Conservation (phyloP, 805 yeast species). For the Hagleromyces aurorensis region DNA sequence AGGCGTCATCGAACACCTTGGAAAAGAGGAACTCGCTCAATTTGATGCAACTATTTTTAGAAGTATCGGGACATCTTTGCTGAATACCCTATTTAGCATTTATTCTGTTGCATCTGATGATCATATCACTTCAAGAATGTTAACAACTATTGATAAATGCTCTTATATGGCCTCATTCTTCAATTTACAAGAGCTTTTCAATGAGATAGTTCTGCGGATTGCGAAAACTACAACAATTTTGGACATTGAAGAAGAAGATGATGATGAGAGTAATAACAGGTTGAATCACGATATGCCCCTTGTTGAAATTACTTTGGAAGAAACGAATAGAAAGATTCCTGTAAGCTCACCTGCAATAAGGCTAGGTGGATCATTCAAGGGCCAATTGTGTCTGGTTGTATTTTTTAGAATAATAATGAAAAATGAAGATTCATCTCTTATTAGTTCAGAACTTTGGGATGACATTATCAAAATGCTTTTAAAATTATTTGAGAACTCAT, state of each 20-base stretch:
- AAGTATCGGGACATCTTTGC: slow-evolving; percentile 52
- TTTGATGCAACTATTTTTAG: slow-evolving; percentile 71
- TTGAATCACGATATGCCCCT: slow-evolving; percentile 32
- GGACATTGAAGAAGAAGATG: slow-evolving; percentile 20
- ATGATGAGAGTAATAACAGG: slow-evolving; percentile 14
- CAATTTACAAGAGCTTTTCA: slow-evolving; percentile 48
- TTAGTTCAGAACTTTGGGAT: slow-evolving; percentile 45
- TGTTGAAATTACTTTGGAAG: slow-evolving; percentile 40
- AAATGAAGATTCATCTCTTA: slow-evolving; percentile 39
- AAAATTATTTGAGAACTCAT: slow-evolving; percentile 61
- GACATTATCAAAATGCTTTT: slow-evolving; percentile 51
- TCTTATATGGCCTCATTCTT: slow-evolving; percentile 67
- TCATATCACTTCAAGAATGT: slow-evolving; percentile 75
- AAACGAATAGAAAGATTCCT: slow-evolving; percentile 47
- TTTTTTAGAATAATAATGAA: slow-evolving; percentile 68
- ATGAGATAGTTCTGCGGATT: slow-evolving; percentile 56
- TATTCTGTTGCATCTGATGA: slow-evolving; percentile 89
- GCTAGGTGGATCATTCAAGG: slow-evolving; percentile 86
- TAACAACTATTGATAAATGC: slow-evolving; percentile 81
- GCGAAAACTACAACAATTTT: slow-evolving; percentile 62
- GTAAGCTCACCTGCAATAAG: slow-evolving; percentile 76
- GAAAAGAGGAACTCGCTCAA: slow-evolving; percentile 33
- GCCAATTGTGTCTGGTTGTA: slow-evolving; percentile 82
- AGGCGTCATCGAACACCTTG: slow-evolving; percentile 15
- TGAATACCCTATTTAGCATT: slow-evolving; percentile 64